A percentile compares a stretch with the other conserved stretches of the same genome.
Evolutionary conservation across 2,329 filamentous ascomycete genomes (phyloP).

Genomic region (Pseudocercospora vitis): DNA sequence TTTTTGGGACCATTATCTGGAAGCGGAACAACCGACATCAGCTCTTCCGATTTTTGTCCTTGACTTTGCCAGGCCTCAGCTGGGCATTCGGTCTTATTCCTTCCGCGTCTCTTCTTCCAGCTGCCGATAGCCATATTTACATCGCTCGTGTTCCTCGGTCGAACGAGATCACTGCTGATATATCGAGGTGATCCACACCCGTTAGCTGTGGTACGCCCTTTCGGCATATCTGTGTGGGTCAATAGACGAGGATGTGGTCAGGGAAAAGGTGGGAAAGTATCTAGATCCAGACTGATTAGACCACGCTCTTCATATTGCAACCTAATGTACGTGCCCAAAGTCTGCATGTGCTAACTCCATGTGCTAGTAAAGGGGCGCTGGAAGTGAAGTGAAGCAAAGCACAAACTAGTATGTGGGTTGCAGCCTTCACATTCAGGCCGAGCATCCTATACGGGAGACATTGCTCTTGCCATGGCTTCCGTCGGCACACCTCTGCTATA

Average conservation of each 20-base stretch:
- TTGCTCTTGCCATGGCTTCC: too few species aligned
- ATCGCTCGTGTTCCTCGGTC: not conserved
- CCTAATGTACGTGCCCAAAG: not conserved
- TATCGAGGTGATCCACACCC: not conserved
- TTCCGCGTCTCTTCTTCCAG: not conserved
- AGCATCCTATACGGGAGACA: not conserved
- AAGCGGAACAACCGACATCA: too few species aligned
- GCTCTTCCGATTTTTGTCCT: too few species aligned
- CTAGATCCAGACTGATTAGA: too few species aligned
- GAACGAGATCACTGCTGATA: not conserved
- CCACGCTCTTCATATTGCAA: not conserved
- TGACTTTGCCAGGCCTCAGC: too few species aligned
- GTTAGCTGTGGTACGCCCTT: not conserved
- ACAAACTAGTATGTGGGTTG: not conserved
- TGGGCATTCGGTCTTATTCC: too few species aligned
- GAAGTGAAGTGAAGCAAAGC: not conserved
- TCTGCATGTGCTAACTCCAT: not conserved
- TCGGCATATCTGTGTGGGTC: not conserved
- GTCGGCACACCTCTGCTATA: too few species aligned
- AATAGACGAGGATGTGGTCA: not conserved
- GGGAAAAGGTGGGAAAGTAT: not conserved
- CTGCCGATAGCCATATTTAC: not conserved
- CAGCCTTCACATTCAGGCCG: not conserved
- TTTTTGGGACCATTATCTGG: too few species aligned
- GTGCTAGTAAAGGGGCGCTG: not conserved